Conservation (phyloP, 2,329 filamentous ascomycete species). For the Penicillium griseofulvum region DNA sequence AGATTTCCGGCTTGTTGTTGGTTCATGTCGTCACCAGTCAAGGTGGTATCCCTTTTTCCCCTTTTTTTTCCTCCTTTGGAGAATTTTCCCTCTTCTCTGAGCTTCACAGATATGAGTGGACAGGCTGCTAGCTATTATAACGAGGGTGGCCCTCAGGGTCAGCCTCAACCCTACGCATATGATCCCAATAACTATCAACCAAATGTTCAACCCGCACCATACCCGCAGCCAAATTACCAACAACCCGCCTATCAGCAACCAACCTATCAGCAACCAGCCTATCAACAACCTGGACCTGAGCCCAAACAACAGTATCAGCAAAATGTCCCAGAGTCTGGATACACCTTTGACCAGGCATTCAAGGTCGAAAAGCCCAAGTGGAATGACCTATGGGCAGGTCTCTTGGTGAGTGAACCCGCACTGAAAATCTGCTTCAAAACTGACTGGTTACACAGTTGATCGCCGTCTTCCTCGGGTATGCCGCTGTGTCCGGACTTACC, state of each 20-base stretch:
- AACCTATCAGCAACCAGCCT: constrained; percentile 1
- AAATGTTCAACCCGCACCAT: too few relatives aligned
- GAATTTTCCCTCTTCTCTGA: neutral
- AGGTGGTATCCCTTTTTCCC: neutral
- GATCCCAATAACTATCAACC: constrained; percentile 18
- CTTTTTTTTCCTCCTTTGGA: neutral
- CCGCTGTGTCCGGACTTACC: constrained; percentile 70
- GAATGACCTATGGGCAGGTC: constrained; percentile 85
- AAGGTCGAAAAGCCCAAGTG: constrained; percentile 79
- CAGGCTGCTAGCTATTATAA: constrained; percentile 39
- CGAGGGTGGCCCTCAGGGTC: constrained; percentile 24
- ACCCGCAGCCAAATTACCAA: neutral
- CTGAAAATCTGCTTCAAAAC: neutral
- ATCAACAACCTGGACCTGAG: constrained; percentile 17
- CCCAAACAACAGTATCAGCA: constrained; percentile 24
- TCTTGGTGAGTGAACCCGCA: constrained; percentile 56
- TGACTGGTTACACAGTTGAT: constrained; percentile 55
- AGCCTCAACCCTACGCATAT: constrained; percentile 15
- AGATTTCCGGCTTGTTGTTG: neutral
- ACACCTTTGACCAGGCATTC: constrained; percentile 74
- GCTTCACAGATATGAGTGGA: constrained; percentile 32
- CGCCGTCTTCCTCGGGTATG: constrained; percentile 68
- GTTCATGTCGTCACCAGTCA: neutral
- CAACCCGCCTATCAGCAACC: constrained; percentile 1
- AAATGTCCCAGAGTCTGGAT: constrained; percentile 31